Evolutionary conservation across 148 eudicot genomes (phyloP).

Genomic region (Agrostemma githago): DNA sequence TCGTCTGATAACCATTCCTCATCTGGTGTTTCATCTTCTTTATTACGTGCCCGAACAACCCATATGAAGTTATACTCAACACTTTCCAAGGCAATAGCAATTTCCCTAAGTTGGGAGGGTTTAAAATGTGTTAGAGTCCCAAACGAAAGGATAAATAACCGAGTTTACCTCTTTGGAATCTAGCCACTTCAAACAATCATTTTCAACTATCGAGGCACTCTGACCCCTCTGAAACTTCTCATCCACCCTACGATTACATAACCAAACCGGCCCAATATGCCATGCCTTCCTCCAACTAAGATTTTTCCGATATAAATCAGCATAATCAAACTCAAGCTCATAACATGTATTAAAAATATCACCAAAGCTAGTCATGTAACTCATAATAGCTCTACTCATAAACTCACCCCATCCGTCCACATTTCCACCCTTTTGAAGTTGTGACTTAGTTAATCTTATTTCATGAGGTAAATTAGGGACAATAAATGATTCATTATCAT

Average conservation of each 20-base stretch:
- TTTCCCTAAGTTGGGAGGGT: slow-evolving; percentile 9
- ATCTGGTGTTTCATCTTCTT: not conserved
- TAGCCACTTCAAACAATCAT: slow-evolving; percentile 14
- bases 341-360: slow-evolving; percentile 48
- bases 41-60: not conserved
- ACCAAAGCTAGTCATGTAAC: slow-evolving; percentile 29
- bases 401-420: not conserved
- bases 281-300: slow-evolving; percentile 42
- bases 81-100: slow-evolving; percentile 8
- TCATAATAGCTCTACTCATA: not conserved
- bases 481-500: slow-evolving; percentile 35
- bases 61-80: slow-evolving; percentile 5
- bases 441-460: slow-evolving; percentile 25
- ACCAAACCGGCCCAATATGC: slow-evolving; percentile 53
- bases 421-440: not conserved
- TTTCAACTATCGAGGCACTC: slow-evolving; percentile 2
- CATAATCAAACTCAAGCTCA: slow-evolving; percentile 59
- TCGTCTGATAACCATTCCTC: slow-evolving; percentile 1
- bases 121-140: slow-evolving; percentile 5
- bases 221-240: not conserved
- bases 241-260: slow-evolving; percentile 17
- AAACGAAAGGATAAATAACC: slow-evolving; percentile 18
- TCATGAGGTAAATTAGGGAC: slow-evolving; percentile 36
- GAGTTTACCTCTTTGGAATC: not conserved
- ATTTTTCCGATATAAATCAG: slow-evolving; percentile 26